Evolutionary conservation across 2,329 filamentous ascomycete species (phyloP).

Genomic region (Ascomycota sp.): DNA sequence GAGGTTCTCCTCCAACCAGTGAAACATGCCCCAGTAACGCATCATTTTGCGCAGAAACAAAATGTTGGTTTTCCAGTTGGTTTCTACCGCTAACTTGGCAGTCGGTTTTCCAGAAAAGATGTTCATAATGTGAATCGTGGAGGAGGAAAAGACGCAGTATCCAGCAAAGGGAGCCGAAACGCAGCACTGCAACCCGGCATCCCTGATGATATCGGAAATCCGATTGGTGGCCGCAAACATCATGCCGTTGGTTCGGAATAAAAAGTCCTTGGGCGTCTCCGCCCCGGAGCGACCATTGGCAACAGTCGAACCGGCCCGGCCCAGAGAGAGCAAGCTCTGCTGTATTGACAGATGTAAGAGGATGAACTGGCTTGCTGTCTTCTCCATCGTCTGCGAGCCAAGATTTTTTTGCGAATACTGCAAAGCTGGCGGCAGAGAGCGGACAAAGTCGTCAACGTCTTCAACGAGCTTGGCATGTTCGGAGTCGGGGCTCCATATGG

Average conservation of each 20-base stretch:
- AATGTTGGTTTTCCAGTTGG: conserved; percentile 71
- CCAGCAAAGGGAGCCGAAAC: conserved; percentile 84
- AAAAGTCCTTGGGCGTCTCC: conserved; percentile 58
- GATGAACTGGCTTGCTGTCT: conserved; percentile 75
- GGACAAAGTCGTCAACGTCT: conserved; percentile 50
- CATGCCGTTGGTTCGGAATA: conserved; percentile 51
- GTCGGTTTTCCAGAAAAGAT: conserved; percentile 69
- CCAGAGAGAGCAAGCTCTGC: conserved; percentile 78
- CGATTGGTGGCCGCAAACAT: conserved; percentile 70
- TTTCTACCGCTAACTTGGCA: conserved; percentile 60
- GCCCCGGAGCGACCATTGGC: conserved; percentile 42
- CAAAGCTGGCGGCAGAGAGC: conserved; percentile 49
- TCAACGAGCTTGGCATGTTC: conserved; percentile 50
- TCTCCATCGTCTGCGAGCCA: conserved; percentile 63
- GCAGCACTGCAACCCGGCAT: conserved; percentile 45
- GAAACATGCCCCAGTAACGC: conserved; percentile 95
- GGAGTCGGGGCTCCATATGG: conserved; percentile 71
- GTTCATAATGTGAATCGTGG: conserved; percentile 82
- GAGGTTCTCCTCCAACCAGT: conserved; percentile 85
- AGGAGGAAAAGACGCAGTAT: conserved; percentile 84
- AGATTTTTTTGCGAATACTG: conserved; percentile 66
- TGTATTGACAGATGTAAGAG: conserved; percentile 81
- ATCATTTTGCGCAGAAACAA: conserved; percentile 89
- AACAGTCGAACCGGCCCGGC: conserved; percentile 63
- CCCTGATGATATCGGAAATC: conserved; percentile 67